Conservation (phyloP, 768 basidiomycete genomes). For the Lactarius akahatsu region DNA sequence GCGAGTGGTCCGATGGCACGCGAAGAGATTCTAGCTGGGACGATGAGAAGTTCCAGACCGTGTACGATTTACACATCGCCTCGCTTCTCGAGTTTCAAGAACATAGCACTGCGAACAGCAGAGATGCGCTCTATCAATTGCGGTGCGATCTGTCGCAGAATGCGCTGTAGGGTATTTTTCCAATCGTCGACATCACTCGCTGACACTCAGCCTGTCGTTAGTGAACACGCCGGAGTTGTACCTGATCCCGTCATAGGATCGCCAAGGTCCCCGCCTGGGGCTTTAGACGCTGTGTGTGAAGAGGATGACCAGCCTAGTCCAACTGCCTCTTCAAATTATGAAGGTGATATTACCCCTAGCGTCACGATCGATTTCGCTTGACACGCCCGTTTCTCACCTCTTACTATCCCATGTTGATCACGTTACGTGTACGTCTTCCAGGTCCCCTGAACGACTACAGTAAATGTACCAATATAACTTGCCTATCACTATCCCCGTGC, state of each 20-base stretch:
- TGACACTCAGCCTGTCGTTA: neutral
- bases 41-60: neutral
- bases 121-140: neutral
- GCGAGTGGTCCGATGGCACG: slow-evolving; percentile 4
- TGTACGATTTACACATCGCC: neutral
- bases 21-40: neutral
- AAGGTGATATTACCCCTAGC: neutral
- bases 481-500: too few species aligned
- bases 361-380: neutral
- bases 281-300: neutral
- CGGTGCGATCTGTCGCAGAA: slow-evolving; percentile 1
- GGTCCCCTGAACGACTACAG: neutral
- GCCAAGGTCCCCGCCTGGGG: neutral
- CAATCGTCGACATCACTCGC: neutral
- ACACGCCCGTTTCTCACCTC: neutral
- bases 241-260: neutral
- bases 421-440: neutral
- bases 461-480: too few species aligned
- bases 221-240: slow-evolving; percentile 4
- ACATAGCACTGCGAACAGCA: neutral
- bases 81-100: neutral
- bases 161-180: neutral
- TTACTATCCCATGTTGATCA: neutral
- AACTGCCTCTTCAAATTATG: neutral
- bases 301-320: neutral